These are phyloP conservation scores for Tolypocladium ophioglossoides DNA, from an alignment of 2,329 filamentous ascomycete genomes.

Conservation along the genomic window DNA sequence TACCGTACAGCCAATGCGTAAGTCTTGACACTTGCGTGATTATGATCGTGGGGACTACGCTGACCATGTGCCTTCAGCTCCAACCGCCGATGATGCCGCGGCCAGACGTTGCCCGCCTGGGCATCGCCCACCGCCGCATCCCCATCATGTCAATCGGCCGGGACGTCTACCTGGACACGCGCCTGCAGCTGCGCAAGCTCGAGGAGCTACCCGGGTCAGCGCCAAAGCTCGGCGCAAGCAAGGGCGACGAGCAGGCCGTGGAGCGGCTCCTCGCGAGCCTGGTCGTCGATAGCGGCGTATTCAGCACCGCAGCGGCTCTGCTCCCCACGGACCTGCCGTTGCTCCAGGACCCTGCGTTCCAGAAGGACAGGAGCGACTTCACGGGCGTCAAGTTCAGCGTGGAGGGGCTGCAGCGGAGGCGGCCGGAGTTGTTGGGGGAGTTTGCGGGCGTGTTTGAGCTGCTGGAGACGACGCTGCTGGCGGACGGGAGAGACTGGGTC, in stretches of 20 bases:
- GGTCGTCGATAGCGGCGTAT: constrained; percentile 46
- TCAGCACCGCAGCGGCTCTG: constrained; percentile 38
- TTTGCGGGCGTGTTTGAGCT: constrained; percentile 43
- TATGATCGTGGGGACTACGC: no score
- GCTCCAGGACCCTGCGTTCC: constrained; percentile 46
- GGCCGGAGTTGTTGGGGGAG: constrained; percentile 46
- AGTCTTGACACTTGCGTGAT: constrained; percentile 11
- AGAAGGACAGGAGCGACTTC: constrained; percentile 41
- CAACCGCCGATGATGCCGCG: constrained; percentile 59
- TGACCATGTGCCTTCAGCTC: constrained; percentile 27
- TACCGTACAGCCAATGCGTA: constrained; percentile 59
- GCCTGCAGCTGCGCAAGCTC: constrained; percentile 56
- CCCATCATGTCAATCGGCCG: constrained; percentile 56
- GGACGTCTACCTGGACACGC: constrained; percentile 60
- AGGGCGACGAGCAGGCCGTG: constrained; percentile 31
- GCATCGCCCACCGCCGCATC: constrained; percentile 58
- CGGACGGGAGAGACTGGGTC: constrained; percentile 58
- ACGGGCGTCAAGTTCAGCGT: constrained; percentile 15
- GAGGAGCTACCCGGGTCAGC: constrained; percentile 41
- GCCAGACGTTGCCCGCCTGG: constrained; percentile 50
- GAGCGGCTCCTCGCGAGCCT: constrained; percentile 46
- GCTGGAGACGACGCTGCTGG: constrained; percentile 51
- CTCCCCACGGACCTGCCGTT: constrained; percentile 46
- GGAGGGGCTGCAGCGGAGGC: constrained; percentile 13
- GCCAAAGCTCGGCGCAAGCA: constrained; percentile 24